Evolutionary conservation across 139 green algal species (phyloP).

Genomic region (Chlamydomonas schloesseri): DNA sequence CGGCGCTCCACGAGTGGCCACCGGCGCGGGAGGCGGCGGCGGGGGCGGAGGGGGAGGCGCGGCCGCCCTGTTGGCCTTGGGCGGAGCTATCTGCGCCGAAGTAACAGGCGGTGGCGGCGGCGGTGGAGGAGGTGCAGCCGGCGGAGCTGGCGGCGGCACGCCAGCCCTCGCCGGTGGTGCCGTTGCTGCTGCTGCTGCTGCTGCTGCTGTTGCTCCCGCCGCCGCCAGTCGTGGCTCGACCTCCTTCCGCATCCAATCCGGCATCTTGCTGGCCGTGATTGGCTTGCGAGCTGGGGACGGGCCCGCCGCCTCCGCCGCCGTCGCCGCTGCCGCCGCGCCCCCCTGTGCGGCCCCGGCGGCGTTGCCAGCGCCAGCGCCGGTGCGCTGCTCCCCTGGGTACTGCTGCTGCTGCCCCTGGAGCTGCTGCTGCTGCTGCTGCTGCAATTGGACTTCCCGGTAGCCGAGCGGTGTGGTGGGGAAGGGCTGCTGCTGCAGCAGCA

Average conservation of each 20-base stretch:
- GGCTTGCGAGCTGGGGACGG: not conserved
- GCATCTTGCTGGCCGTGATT: constrained; percentile 16
- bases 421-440: not conserved
- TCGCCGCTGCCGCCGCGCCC: not conserved
- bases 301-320: too few relatives aligned
- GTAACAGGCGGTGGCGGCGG: too few relatives aligned
- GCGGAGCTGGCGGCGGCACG: too few relatives aligned
- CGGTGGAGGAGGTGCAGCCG: too few relatives aligned
- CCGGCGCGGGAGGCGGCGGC: too few relatives aligned
- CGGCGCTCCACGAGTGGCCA: too few relatives aligned
- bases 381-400: not conserved
- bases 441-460: not conserved
- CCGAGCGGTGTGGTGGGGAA: not conserved
- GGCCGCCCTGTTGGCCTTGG: too few relatives aligned
- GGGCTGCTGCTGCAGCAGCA: not conserved
- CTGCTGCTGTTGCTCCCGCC: not conserved
- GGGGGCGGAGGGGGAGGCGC: too few relatives aligned
- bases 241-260: constrained; percentile 22
- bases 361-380: not conserved
- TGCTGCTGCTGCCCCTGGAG: not conserved
- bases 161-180: too few relatives aligned
- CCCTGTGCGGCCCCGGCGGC: too few relatives aligned
- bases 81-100: too few relatives aligned
- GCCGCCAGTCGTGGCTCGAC: not conserved
- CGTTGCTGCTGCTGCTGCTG: not conserved